Conservation (phyloP, 257 asterid species). For the Primulina tabacum region DNA sequence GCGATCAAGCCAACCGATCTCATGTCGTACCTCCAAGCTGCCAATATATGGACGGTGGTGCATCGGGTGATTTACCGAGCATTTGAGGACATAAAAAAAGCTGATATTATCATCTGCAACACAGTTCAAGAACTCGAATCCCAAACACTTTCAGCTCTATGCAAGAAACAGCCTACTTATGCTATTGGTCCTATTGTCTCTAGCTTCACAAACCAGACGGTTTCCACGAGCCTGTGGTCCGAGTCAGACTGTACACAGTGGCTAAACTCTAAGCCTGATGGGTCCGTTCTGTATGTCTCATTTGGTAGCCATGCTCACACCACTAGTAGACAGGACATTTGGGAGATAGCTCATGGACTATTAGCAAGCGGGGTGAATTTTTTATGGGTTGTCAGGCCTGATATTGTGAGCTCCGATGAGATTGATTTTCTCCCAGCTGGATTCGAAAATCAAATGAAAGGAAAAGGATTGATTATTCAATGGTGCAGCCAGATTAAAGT, state of each 20-base stretch:
- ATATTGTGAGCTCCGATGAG: constrained; percentile 53
- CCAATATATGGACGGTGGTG: constrained; percentile 45
- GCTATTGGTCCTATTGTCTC: constrained; percentile 67
- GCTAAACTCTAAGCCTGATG: constrained; percentile 50
- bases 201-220: constrained; percentile 40
- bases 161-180: constrained; percentile 44
- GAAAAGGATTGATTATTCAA: constrained; percentile 52
- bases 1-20: constrained; percentile 57
- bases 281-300: constrained; percentile 65
- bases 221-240: constrained; percentile 64
- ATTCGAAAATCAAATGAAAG: constrained; percentile 32
- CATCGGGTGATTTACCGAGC: constrained; percentile 69
- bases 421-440: constrained; percentile 39
- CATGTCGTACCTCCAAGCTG: constrained; percentile 58
- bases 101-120: constrained; percentile 66
- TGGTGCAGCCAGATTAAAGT: constrained; percentile 68
- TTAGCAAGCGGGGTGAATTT: constrained; percentile 45
- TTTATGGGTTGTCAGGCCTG: constrained; percentile 72
- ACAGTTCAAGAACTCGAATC: constrained; percentile 62
- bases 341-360: constrained; percentile 68
- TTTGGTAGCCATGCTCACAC: constrained; percentile 76
- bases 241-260: constrained; percentile 70
- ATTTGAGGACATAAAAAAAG: constrained; percentile 46
- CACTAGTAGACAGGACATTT: constrained; percentile 46
- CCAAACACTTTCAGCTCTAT: constrained; percentile 48